Evolutionary conservation across 1,284 basidiomycete species (phyloP).

Genomic region (Microbotryomycetes sp.): DNA sequence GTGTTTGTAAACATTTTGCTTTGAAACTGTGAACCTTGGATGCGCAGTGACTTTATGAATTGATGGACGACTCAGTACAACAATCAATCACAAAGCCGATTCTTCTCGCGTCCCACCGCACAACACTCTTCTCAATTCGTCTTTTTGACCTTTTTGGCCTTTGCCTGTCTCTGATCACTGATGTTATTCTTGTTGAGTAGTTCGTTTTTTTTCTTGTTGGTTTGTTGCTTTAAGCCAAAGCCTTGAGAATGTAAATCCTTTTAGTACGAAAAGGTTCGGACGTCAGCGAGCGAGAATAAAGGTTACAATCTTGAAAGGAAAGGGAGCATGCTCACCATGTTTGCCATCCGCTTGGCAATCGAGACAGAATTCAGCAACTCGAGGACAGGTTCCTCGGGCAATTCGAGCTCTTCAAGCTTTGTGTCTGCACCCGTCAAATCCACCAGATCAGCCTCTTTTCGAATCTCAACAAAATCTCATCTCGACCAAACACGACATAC

Average conservation of each 20-base stretch:
- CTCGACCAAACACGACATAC: conserved; percentile 47
- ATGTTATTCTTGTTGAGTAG: background rate
- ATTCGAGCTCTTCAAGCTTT: conserved; percentile 61
- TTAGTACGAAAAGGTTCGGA: background rate
- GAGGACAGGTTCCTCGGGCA: conserved; percentile 76
- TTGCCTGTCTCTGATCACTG: background rate
- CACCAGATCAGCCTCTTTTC: background rate
- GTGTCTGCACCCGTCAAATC: conserved; percentile 50
- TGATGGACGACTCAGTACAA: no score
- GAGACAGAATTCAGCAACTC: conserved; percentile 81
- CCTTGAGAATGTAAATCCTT: conserved; percentile 85
- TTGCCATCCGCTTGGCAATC: conserved; percentile 84
- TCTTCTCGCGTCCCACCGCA: no score
- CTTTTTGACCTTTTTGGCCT: background rate
- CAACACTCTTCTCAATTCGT: background rate
- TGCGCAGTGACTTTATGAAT: no score
- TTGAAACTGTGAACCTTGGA: no score
- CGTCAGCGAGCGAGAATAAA: background rate
- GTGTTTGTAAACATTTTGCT: no score
- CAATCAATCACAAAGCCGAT: no score
- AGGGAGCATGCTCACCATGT: conserved; percentile 60
- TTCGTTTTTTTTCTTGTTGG: conserved; percentile 56
- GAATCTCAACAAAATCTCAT: background rate
- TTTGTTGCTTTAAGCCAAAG: conserved; percentile 81
- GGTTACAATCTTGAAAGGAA: background rate